Base-by-base conservation (phyloP, 805 yeast species). In the Wickerhamiella domercqiae region DNA sequence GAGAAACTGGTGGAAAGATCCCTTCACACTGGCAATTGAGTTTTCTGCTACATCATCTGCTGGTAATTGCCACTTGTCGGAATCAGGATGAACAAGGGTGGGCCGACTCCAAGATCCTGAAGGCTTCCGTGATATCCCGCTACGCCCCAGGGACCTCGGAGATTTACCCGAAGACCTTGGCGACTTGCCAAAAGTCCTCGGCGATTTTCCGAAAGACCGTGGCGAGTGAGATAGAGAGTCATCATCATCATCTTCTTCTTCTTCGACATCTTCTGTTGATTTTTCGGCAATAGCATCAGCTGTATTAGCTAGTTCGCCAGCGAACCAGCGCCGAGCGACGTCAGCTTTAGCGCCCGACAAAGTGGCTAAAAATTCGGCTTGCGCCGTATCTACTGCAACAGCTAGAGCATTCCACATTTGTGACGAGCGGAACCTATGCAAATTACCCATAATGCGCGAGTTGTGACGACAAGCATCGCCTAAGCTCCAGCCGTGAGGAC, bases 391-490 rank as follows among this genome's bases (percentile, higher is more conserved):
- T 2, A 43, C 29, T 0, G 54, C 48, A 3, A 35, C 42, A 1
- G 41, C 46, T 1, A 50, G 37, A 30, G 42, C 34, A 7, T 33
- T 18, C 54, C 52, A 50, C 13, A 43, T 19, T 31, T 45, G 48
- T 3, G 42, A 34, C 13, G 42, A 21, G 13, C 37, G 40, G 30
- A 25, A 37, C 19, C 44, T 32, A 7, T 31, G 21, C n/a, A 28
- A 14, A 13, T 20, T 15, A 21, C 18, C 29, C 36, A 45, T 79
- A 6, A 71, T 59, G 14, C 62, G 56, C 0, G 81, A 68, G 49
- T 78, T 78, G 47, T 64, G 57, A 17, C 66, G 60, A 48, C 81
- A 76, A 2, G 67, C 73, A 32, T 74, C 73, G 11, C 62, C 50
- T 13, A 74, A 57, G 20, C 62, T 59, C 48, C 71, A 63, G 3